Base-by-base conservation (phyloP, 179 eudicot species). In the Spinacia oleracea region DNA sequence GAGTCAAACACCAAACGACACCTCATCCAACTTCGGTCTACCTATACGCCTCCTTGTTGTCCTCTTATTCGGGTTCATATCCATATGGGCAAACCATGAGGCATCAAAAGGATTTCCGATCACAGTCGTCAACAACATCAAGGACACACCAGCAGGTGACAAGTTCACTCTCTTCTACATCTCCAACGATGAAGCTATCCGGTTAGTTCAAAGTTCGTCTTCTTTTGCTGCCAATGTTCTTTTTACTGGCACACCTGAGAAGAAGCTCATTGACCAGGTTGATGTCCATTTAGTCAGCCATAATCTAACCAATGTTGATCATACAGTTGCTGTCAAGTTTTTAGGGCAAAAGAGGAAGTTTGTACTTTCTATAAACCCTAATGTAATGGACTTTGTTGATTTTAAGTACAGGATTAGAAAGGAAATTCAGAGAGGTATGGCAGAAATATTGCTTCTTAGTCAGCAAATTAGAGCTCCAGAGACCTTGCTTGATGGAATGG, bases 71-170 rank as follows among this genome's bases (percentile, higher is more conserved):
- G 92, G 82, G 38, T 16, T 68, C 50, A 45, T 92, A 51, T 87
- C 94, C 5, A 1, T 84, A 14, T 90, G 91, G 92, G 94, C 94
- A 3, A 89, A 83, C 81, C 81, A 86, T 5, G 89, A 90, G 79
- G 92, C 92, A 56, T 88, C 93, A 31, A 92, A 87, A 83, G 91
- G 91, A n/a, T 89, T 86, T 67, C 66, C 65, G 4, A 82, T 92
- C 79, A 73, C 74, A 31, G 79, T 87, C 20, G 48, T 74, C 59
- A 92, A 89, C 58, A 84, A 83, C 42, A 72, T 90, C 43, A 29
- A 34, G 73, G 40, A 72, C 80, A 83, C 92, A 1, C 34, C 67
- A 1, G 65, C 74, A 0, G 78, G 85, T 21, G 72, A 78, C 56
- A 80, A 78, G 4, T 92, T 92, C 79, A 66, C 83, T 5, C 80